Evolutionary conservation across 495 filamentous ascomycete species (phyloP).

Genomic region (Lineolata rhizophorae): DNA sequence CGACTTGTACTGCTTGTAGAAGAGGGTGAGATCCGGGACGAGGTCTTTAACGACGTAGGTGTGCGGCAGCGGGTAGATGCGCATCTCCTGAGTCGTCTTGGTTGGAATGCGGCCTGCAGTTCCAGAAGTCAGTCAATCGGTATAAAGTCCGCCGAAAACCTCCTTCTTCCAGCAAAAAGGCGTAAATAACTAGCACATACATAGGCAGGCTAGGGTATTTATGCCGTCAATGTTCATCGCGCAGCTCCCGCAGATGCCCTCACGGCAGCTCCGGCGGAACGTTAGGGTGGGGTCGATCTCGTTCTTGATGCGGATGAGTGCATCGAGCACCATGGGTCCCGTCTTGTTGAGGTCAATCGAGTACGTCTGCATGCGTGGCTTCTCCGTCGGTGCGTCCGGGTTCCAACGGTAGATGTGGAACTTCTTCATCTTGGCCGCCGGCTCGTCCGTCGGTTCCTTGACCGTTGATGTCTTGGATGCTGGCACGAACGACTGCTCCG

Average conservation of each 20-base stretch:
- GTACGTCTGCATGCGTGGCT: conserved; percentile 89
- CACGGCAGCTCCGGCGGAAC: conserved; percentile 83
- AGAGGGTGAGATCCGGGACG: conserved; percentile 87
- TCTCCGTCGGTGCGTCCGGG: conserved; percentile 69
- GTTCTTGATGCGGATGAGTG: conserved; percentile 95
- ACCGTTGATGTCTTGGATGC: conserved; percentile 29
- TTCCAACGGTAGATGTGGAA: conserved; percentile 99
- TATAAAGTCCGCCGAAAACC: too few species aligned
- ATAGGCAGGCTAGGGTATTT: conserved; percentile 92
- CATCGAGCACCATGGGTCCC: conserved; percentile 93
- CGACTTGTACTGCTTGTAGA: conserved; percentile 99
- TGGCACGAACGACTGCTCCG: conserved; percentile 13
- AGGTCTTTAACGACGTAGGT: conserved; percentile 99
- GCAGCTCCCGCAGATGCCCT: conserved; percentile 95
- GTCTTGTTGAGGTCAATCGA: conserved; percentile 94
- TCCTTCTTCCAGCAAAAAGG: not conserved
- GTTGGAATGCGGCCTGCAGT: conserved; percentile 86
- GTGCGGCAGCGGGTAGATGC: conserved; percentile 96
- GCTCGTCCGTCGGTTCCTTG: conserved; percentile 30
- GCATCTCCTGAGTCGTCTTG: conserved; percentile 54
- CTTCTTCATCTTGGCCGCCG: conserved; percentile 53
- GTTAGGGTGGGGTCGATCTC: conserved; percentile 92
- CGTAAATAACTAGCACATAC: conserved; percentile 37
- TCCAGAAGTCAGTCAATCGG: too few species aligned
- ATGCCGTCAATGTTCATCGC: conserved; percentile 99